These are phyloP conservation scores for Septoria linicola DNA, from an alignment of 2,329 filamentous ascomycete species.

Conservation along the genomic window DNA sequence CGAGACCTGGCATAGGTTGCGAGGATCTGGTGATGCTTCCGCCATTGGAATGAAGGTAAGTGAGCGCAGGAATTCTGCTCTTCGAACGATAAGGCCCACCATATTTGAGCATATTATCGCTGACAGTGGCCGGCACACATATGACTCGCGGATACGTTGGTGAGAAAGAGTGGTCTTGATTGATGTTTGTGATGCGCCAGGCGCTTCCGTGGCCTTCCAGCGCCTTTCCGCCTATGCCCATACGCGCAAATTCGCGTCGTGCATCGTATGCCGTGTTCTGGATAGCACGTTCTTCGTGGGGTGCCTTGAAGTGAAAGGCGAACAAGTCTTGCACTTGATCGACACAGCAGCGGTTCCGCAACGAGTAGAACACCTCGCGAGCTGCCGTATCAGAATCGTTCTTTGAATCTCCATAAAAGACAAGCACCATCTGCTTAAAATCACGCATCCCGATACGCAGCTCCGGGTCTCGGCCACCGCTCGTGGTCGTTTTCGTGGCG, in stretches of 20 bases:
- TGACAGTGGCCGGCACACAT: conserved; percentile 82
- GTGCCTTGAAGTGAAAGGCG: conserved; percentile 80
- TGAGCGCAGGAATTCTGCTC: conserved; percentile 81
- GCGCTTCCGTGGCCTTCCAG: conserved; percentile 58
- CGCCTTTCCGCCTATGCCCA: conserved; percentile 83
- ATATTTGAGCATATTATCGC: conserved; percentile 96
- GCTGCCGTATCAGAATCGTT: conserved; percentile 48
- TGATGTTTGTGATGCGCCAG: conserved; percentile 90
- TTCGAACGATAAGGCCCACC: conserved; percentile 86
- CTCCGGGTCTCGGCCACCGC: conserved; percentile 63
- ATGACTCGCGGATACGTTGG: conserved; percentile 87
- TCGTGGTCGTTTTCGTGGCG: conserved; percentile 38
- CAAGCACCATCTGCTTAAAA: conserved; percentile 90
- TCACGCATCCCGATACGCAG: conserved; percentile 88
- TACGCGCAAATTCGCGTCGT: conserved; percentile 77
- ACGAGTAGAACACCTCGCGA: conserved; percentile 82
- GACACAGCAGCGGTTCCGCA: conserved; percentile 75
- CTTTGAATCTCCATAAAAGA: conserved; percentile 58
- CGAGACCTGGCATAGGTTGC: conserved; percentile 83
- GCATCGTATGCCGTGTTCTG: conserved; percentile 86
- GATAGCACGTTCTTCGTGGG: conserved; percentile 61
- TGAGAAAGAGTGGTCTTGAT: conserved; percentile 85
- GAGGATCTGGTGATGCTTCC: conserved; percentile 95
- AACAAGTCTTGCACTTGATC: conserved; percentile 85
- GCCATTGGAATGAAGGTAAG: conserved; percentile 96